Percentiles rank a stretch among this genome's conserved stretches.
Conservation (phyloP, 1,139 yeast genomes). For the Suhomyces yuchorum region DNA sequence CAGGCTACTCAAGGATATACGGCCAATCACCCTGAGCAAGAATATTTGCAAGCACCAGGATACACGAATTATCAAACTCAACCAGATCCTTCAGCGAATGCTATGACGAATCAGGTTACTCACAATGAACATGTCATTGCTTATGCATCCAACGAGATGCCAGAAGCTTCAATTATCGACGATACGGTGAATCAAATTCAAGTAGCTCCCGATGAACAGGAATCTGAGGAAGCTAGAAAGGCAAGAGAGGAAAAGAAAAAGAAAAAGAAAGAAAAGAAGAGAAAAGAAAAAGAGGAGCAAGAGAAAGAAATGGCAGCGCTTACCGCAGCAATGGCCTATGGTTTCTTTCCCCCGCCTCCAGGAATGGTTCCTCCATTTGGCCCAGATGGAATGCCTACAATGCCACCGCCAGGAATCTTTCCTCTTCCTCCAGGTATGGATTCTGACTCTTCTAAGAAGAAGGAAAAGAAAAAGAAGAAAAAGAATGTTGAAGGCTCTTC, state of each 20-base stretch:
- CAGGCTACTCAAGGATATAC: neutral
- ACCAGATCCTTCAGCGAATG: slow-evolving; percentile 2
- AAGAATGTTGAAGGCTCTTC: slow-evolving; percentile 6
- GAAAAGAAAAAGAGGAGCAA: slow-evolving; percentile 20
- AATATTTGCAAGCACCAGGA: neutral
- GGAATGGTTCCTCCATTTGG: slow-evolving; percentile 14
- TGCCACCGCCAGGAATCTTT: slow-evolving; percentile 19
- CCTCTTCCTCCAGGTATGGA: slow-evolving; percentile 15
- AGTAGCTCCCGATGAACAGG: slow-evolving; percentile 6
- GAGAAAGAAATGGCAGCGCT: slow-evolving; percentile 30
- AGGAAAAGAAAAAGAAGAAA: slow-evolving; percentile 20
- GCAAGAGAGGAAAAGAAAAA: slow-evolving; percentile 21
- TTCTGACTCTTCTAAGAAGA: slow-evolving; percentile 18
- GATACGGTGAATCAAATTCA: slow-evolving; percentile 5
- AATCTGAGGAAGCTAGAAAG: slow-evolving; percentile 17
- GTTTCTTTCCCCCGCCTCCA: slow-evolving; percentile 13
- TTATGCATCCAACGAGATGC: neutral
- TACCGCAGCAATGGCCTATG: slow-evolving; percentile 18
- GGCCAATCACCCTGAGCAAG: neutral
- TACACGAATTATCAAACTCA: neutral
- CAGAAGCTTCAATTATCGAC: neutral
- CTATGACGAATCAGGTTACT: neutral
- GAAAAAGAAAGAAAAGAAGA: slow-evolving; percentile 25
- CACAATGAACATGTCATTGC: neutral
- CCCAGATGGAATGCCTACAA: slow-evolving; percentile 16